Percentiles rank a stretch among this genome's conserved stretches.
phyloP scores from a whole-genome alignment of 2,329 filamentous ascomycete species.

The Cordyceps cateniannulata region DNA sequence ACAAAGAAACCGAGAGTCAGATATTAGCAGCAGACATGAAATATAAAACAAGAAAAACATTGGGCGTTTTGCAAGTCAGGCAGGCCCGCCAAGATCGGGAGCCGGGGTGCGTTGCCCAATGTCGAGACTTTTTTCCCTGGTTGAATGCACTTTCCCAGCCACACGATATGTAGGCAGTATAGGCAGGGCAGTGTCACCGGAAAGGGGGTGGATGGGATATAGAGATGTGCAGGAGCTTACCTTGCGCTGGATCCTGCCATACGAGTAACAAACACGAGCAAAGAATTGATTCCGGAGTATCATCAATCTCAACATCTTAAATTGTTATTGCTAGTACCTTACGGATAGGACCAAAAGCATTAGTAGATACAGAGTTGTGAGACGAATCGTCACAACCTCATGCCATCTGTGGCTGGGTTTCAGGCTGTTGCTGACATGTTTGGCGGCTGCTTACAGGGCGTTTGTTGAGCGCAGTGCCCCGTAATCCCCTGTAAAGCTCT shows the following conservation, averaged over 20 bases:
- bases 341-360: too few relatives aligned
- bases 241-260: background rate
- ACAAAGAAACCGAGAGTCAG: background rate
- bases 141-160: constrained; percentile 2
- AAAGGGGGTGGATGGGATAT: too few relatives aligned
- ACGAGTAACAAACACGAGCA: too few relatives aligned
- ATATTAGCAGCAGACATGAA: background rate
- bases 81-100: background rate
- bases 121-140: background rate
- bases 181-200: too few relatives aligned
- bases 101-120: background rate
- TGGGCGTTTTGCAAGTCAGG: background rate
- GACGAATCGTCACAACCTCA: background rate
- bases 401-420: background rate
- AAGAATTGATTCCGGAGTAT: background rate
- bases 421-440: background rate
- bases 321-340: too few relatives aligned
- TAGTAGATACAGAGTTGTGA: background rate
- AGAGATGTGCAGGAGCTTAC: background rate
- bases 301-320: background rate
- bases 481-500: background rate
- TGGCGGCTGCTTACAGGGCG: background rate
- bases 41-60: background rate
- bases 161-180: background rate
- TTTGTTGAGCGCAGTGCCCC: background rate